Evolutionary conservation across 164 flowering plant genomes (phyloP), one percentile per base, ranked within the genome.

Genomic region (Houttuynia cordata): DNA sequence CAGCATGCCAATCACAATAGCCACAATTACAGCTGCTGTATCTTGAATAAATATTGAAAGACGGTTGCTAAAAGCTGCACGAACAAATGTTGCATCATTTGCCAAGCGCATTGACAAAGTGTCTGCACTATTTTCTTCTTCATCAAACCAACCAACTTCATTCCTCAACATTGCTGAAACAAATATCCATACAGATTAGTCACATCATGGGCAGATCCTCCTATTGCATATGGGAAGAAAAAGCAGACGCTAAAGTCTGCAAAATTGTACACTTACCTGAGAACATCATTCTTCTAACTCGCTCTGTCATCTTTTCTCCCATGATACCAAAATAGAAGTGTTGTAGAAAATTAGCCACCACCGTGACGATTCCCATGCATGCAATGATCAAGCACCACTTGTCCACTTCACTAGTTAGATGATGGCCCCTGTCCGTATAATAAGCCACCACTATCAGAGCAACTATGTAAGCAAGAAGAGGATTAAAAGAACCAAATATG

Each of bases 261-360:
- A 8, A 45, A 45, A 17, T 45, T 17, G 12, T 45, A 45, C 17
- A 45, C 64, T 24, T 51, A 89, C 98, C 98, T 72, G 97, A 89
- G 72, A 90, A 93, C 97, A 93, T 90, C 97, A 90, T 90, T 79
- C 97, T 85, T 65, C 99, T 78, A 53, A 93, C 97, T 60, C 97
- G 79, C 65, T 90, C 97, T n/a, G 99, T 93, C 97, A 93, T 90
- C 74, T 90, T 90, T 80, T 93, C 99, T 57, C 99, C 99, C 99
- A 93, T 93, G 34, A 90, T 88, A 63, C 97, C 99, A 79, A 93
- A 93, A 73, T 90, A 93, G 64, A 90, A 90, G 73, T 93, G 99
- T 75, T 90, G 97, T 82, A 93, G 67, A 68, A 86, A 93, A 60
- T 93, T 90, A 45, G 97, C 92, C 64, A 93, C 78, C 64, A 93